Conservation (phyloP, 2,329 filamentous ascomycete genomes). For the Botrytis sinoallii region DNA sequence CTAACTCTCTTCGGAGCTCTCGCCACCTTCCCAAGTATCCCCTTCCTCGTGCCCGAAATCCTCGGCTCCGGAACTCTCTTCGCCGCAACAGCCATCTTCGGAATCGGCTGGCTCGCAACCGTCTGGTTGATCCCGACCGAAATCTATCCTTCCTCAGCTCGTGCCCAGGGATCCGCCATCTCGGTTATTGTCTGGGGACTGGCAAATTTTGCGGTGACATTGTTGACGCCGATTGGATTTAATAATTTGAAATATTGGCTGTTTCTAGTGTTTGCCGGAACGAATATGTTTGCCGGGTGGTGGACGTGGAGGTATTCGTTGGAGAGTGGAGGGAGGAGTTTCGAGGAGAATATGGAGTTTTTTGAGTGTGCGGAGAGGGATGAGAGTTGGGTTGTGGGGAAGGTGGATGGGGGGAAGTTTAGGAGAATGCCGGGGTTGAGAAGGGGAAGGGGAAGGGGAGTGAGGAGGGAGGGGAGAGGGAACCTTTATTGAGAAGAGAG, state of each 20-base stretch:
- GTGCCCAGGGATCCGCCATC: conserved; percentile 64
- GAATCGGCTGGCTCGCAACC: conserved; percentile 58
- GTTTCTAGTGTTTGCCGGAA: conserved; percentile 55
- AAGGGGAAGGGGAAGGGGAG: conserved; percentile 13
- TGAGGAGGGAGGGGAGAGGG: conserved; percentile 16
- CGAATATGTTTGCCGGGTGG: conserved; percentile 47
- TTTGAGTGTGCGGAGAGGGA: conserved; percentile 46
- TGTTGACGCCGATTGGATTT: conserved; percentile 63
- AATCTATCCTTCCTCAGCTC: conserved; percentile 59
- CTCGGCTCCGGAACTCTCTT: conserved; percentile 52
- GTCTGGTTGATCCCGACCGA: conserved; percentile 57
- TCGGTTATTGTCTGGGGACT: conserved; percentile 63
- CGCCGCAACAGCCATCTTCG: conserved; percentile 58
- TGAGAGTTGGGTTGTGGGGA: conserved; percentile 51
- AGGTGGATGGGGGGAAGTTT: conserved; percentile 52
- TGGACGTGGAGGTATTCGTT: conserved; percentile 55
- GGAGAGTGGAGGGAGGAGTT: conserved; percentile 54
- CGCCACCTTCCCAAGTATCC: conserved; percentile 42
- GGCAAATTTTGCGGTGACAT: conserved; percentile 41
- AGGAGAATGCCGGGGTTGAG: conserved; percentile 27
- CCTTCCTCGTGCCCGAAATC: conserved; percentile 45
- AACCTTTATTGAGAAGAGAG: conserved; percentile 25
- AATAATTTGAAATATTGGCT: conserved; percentile 55
- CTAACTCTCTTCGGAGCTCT: conserved; percentile 51
- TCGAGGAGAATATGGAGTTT: conserved; percentile 52